phyloP scores from a whole-genome alignment of 2,329 filamentous ascomycete genomes.

The Xylariaceae sp. region DNA sequence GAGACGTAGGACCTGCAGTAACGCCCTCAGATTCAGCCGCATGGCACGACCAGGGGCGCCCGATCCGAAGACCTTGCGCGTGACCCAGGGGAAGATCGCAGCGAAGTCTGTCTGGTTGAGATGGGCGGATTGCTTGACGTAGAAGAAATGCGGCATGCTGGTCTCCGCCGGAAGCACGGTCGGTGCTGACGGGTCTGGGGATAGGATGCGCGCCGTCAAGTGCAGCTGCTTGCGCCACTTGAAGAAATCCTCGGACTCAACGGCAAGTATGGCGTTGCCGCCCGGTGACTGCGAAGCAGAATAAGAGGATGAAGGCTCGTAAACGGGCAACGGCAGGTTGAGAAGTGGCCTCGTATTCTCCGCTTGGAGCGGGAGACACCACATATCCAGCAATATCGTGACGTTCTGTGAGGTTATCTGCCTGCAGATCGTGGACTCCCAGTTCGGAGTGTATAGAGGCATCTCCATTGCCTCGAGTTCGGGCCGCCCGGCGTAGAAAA shows the following conservation, averaged over 20 bases:
- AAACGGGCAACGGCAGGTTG: conserved; percentile 69
- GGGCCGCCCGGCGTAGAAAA: conserved; percentile 59
- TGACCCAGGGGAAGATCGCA: conserved; percentile 71
- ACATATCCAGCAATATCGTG: conserved; percentile 71
- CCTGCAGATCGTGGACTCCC: conserved; percentile 50
- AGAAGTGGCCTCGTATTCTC: conserved; percentile 60
- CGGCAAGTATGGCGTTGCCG: conserved; percentile 59
- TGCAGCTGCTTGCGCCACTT: conserved; percentile 73
- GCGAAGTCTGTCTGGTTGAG: conserved; percentile 82
- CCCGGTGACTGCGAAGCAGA: conserved; percentile 36
- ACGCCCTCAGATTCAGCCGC: conserved; percentile 55
- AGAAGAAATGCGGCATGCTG: conserved; percentile 63
- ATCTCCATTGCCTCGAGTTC: conserved; percentile 45
- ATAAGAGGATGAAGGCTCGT: conserved; percentile 45
- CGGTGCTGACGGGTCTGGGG: conserved; percentile 47
- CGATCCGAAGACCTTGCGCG: conserved; percentile 53
- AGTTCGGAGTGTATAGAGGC: conserved; percentile 58
- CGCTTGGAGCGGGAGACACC: conserved; percentile 68
- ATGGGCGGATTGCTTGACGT: conserved; percentile 69
- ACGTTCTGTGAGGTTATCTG: conserved; percentile 68
- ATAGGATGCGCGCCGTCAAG: conserved; percentile 62
- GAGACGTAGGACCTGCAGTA: conserved; percentile 52
- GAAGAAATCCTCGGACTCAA: conserved; percentile 73
- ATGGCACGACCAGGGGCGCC: conserved; percentile 56
- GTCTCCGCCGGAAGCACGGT: conserved; percentile 37